A percentile compares a stretch with the other conserved stretches of the same genome.
Conservation (phyloP, 768 basidiomycete species). For the Coprinopsis cinerea region DNA sequence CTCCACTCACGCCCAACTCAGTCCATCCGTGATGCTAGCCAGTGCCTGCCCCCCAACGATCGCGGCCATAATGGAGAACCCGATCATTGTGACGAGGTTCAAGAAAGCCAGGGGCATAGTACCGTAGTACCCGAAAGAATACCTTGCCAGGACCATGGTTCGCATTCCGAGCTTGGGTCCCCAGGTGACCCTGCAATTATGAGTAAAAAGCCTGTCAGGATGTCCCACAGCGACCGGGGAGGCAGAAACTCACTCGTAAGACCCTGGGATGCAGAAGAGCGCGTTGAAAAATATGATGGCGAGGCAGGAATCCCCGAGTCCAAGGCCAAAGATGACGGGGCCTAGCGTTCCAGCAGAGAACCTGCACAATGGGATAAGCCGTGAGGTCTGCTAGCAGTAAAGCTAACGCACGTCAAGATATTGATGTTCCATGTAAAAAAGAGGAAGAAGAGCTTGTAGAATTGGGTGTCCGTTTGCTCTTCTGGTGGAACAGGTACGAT, state of each 20-base stretch:
- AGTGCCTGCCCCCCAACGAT: slow-evolving; percentile 51
- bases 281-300: slow-evolving; percentile 66
- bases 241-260: slow-evolving; percentile 44
- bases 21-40: slow-evolving; percentile 22
- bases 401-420: slow-evolving; percentile 51
- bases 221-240: background rate
- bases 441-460: slow-evolving; percentile 68
- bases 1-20: slow-evolving; percentile 28
- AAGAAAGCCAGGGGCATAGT: slow-evolving; percentile 38
- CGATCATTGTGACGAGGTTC: slow-evolving; percentile 49
- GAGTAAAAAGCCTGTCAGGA: no score
- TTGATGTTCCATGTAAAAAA: slow-evolving; percentile 74
- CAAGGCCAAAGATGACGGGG: slow-evolving; percentile 51
- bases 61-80: slow-evolving; percentile 56
- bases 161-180: slow-evolving; percentile 82
- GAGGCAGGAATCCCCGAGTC: slow-evolving; percentile 56
- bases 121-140: slow-evolving; percentile 44
- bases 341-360: slow-evolving; percentile 68
- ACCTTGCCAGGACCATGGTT: slow-evolving; percentile 70
- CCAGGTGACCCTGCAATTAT: slow-evolving; percentile 49
- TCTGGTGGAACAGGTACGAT: slow-evolving; percentile 51
- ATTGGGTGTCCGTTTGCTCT: slow-evolving; percentile 53
- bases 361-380: slow-evolving; percentile 31
- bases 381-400: no score
- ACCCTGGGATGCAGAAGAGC: slow-evolving; percentile 50